phyloP scores from a whole-genome alignment of 1,284 basidiomycete species.

The Sporisorium iseilematis-ciliati region DNA sequence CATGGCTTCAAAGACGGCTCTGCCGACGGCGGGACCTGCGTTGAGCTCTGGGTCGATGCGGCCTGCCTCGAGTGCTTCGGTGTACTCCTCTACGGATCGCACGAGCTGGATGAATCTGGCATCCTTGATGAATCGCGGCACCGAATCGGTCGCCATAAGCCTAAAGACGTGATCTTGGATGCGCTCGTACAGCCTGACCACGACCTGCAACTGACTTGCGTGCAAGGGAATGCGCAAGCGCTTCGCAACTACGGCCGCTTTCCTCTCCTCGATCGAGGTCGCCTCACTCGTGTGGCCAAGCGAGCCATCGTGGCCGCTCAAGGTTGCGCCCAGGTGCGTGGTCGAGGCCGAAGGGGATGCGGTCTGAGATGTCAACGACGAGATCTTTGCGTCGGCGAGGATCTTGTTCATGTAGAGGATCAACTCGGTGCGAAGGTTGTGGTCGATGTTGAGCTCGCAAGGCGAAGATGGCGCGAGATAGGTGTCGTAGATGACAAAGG shows the following conservation, averaged over 20 bases:
- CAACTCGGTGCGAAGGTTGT: slow-evolving; percentile 91
- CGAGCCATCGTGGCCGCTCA: slow-evolving; percentile 22
- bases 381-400: slow-evolving; percentile 50
- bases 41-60: slow-evolving; percentile 57
- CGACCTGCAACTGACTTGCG: slow-evolving; percentile 84
- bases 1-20: slow-evolving; percentile 62
- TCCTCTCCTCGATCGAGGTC: slow-evolving; percentile 75
- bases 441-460: slow-evolving; percentile 97
- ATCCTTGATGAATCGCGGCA: slow-evolving; percentile 74
- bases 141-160: slow-evolving; percentile 96
- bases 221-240: slow-evolving; percentile 57
- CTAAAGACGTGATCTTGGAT: slow-evolving; percentile 97
- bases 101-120: slow-evolving; percentile 61
- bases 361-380: slow-evolving; percentile 12
- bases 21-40: slow-evolving; percentile 53
- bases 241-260: slow-evolving; percentile 43
- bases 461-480: slow-evolving; percentile 95
- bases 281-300: slow-evolving; percentile 15
- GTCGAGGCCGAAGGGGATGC: slow-evolving; percentile 38
- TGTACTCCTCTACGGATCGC: slow-evolving; percentile 64
- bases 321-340: slow-evolving; percentile 21
- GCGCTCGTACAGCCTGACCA: slow-evolving; percentile 92
- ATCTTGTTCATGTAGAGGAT: slow-evolving; percentile 85
- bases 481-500: slow-evolving; percentile 92
- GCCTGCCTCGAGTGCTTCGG: slow-evolving; percentile 63